These are phyloP conservation scores for Trichaptum fuscoviolaceum DNA, from an alignment of 768 basidiomycete genomes.

Conservation along the genomic window DNA sequence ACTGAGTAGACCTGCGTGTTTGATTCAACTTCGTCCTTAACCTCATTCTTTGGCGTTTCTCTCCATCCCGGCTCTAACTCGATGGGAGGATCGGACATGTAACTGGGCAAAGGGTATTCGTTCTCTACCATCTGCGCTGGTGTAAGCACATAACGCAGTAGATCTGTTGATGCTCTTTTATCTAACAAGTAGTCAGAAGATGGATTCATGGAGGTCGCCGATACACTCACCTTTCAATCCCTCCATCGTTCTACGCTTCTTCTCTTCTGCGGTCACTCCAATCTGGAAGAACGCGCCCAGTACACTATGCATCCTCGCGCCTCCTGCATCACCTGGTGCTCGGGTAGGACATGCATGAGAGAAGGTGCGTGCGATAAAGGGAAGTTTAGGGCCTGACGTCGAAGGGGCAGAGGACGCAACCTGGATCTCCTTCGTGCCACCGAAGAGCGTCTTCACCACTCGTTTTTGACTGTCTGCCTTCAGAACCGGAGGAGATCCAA, in stretches of 20 bases:
- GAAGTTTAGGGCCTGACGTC: constrained; percentile 58
- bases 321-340: constrained; percentile 75
- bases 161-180: constrained; percentile 35
- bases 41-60: constrained; percentile 59
- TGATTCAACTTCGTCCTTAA: constrained; percentile 26
- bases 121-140: constrained; percentile 90
- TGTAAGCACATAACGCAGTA: constrained; percentile 67
- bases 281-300: constrained; percentile 77
- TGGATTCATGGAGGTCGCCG: background rate
- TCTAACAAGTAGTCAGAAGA: background rate
- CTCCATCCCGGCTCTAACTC: constrained; percentile 69
- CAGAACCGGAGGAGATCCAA: background rate
- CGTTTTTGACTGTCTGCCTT: background rate
- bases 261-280: constrained; percentile 77
- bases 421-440: background rate
- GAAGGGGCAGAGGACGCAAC: constrained; percentile 38
- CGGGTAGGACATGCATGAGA: constrained; percentile 91
- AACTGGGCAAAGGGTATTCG: constrained; percentile 86
- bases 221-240: background rate
- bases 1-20: constrained; percentile 63
- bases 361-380: constrained; percentile 75
- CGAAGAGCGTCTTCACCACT: background rate
- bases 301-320: constrained; percentile 76
- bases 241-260: constrained; percentile 48
- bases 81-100: constrained; percentile 51